Conservation (phyloP, 768 basidiomycete genomes). For the Rickenella mellea region DNA sequence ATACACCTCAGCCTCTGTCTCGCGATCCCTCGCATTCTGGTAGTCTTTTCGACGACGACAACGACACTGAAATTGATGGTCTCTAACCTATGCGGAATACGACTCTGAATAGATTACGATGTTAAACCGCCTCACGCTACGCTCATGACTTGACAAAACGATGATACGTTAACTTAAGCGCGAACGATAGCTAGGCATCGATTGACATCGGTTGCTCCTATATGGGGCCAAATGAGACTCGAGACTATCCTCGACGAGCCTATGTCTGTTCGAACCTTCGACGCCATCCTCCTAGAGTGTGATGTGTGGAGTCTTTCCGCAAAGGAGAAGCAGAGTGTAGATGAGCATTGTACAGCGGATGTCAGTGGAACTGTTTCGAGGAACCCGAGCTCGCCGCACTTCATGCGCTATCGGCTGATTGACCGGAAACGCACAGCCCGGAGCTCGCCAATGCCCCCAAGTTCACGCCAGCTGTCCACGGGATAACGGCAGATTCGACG, state of each 20-base stretch:
- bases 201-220: background rate
- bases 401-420: too few species aligned
- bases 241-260: slow-evolving; percentile 29
- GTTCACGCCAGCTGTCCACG: too few species aligned
- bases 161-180: background rate
- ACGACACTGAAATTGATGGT: background rate
- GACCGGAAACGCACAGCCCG: too few species aligned
- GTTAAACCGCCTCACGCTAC: background rate
- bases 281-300: slow-evolving; percentile 23
- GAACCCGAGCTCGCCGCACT: too few species aligned
- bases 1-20: background rate
- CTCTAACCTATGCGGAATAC: background rate
- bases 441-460: too few species aligned
- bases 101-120: background rate
- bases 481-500: too few species aligned
- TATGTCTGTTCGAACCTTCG: slow-evolving; percentile 22
- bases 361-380: slow-evolving; percentile 24
- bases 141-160: too few species aligned
- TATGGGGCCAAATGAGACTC: slow-evolving; percentile 20
- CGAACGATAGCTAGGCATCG: background rate
- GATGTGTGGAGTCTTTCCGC: slow-evolving; percentile 49
- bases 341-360: slow-evolving; percentile 36
- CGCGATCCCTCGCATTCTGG: background rate
- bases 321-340: slow-evolving; percentile 35
- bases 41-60: background rate